Evolutionary conservation across 2,329 filamentous ascomycete species (phyloP).

Genomic region (Zymoseptoria ardabiliae): DNA sequence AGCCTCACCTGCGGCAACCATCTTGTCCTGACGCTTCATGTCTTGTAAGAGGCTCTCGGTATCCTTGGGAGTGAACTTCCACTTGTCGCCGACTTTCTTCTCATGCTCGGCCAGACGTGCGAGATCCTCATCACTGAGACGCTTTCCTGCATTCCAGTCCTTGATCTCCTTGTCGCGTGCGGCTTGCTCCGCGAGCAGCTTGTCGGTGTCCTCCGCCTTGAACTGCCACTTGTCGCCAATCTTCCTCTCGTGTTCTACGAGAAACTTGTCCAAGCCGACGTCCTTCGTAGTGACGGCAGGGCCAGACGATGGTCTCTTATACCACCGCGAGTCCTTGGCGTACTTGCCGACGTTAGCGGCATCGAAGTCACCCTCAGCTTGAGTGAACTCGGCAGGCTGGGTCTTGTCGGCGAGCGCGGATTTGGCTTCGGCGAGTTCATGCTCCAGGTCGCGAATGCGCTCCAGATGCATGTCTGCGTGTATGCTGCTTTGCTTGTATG

Average conservation of each 20-base stretch:
- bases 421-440: constrained; percentile 12
- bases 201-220: constrained; percentile 4
- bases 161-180: constrained; percentile 3
- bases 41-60: neutral
- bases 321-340: constrained; percentile 29
- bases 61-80: neutral
- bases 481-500: constrained; percentile 20
- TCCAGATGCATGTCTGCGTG: constrained; percentile 16
- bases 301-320: constrained; percentile 28
- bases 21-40: neutral
- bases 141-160: neutral
- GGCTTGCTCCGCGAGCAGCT: neutral
- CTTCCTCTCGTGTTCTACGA: neutral
- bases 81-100: neutral
- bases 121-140: neutral
- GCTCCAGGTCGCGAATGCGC: constrained; percentile 15
- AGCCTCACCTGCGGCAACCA: neutral
- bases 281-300: neutral
- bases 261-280: neutral
- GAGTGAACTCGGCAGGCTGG: constrained; percentile 12
- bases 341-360: constrained; percentile 29
- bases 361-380: constrained; percentile 34
- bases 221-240: constrained; percentile 1
- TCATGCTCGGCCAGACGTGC: neutral
- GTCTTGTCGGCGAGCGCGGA: constrained; percentile 1